A percentile compares a stretch with the other conserved stretches of the same genome.
phyloP scores from a whole-genome alignment of 305 asterid species.

The Euphrasia arctica region DNA sequence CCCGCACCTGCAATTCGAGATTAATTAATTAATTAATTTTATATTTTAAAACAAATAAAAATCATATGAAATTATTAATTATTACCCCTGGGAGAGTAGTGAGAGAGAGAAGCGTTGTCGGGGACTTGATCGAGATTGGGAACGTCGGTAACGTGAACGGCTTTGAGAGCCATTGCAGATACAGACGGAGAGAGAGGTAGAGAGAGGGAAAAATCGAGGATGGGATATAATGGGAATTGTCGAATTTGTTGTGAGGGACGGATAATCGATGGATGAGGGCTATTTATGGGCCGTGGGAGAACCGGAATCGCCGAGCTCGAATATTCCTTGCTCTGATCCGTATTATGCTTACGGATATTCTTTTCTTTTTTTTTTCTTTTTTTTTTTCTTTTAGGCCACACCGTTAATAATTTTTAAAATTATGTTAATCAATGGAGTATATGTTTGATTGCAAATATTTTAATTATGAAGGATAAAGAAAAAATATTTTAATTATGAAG shows the following conservation, averaged over 20 bases:
- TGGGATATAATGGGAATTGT: constrained; percentile 25
- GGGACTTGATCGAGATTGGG: constrained; percentile 72
- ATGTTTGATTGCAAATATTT: too few relatives aligned
- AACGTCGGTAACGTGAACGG: constrained; percentile 79
- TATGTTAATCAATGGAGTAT: too few relatives aligned
- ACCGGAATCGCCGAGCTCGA: constrained; percentile 34
- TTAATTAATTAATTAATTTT: too few relatives aligned
- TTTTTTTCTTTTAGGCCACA: too few relatives aligned
- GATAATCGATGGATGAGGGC: constrained; percentile 20
- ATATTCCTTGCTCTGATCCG: constrained; percentile 43
- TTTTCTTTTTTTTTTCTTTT: background rate
- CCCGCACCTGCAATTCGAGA: constrained; percentile 38
- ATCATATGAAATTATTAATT: too few relatives aligned
- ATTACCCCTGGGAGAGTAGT: constrained; percentile 49
- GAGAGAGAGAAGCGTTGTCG: constrained; percentile 48
- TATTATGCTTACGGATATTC: constrained; percentile 21
- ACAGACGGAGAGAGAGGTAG: constrained; percentile 5
- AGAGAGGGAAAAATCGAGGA: constrained; percentile 1
- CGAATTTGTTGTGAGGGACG: constrained; percentile 20
- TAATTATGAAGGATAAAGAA: too few relatives aligned
- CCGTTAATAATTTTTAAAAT: too few relatives aligned
- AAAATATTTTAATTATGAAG: too few relatives aligned
- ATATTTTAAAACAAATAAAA: too few relatives aligned
- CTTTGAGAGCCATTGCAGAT: constrained; percentile 67
- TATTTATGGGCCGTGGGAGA: constrained; percentile 27